phyloP scores from a whole-genome alignment of 1,284 basidiomycete species.

The Pisolithus thermaeus region DNA sequence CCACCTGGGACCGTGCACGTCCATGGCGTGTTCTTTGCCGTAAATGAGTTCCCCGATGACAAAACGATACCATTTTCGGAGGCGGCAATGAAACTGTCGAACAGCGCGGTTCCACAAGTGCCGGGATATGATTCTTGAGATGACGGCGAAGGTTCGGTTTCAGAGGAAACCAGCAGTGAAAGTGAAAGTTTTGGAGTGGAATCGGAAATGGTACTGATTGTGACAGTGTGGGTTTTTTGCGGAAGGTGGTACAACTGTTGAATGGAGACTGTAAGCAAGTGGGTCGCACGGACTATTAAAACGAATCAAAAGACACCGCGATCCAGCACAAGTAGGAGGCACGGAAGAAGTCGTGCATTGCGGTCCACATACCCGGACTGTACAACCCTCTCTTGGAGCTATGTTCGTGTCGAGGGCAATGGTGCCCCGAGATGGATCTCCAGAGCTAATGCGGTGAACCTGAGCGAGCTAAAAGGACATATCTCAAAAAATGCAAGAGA shows the following conservation, averaged over 20 bases:
- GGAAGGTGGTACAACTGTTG: conserved; percentile 17
- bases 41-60: conserved; percentile 12
- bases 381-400: conserved; percentile 51
- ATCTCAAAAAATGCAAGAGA: not conserved
- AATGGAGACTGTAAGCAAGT: not conserved
- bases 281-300: not conserved
- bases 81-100: conserved; percentile 42
- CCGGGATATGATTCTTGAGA: not conserved
- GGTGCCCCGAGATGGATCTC: conserved; percentile 74
- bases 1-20: conserved; percentile 35
- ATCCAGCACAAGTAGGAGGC: not conserved
- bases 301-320: not conserved
- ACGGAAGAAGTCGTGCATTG: not conserved
- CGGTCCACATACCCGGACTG: conserved; percentile 49
- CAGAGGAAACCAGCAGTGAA: conserved; percentile 20
- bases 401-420: conserved; percentile 63
- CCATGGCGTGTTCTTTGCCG: conserved; percentile 26
- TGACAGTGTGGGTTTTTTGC: not conserved
- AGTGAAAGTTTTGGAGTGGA: conserved; percentile 3
- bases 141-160: conserved; percentile 2
- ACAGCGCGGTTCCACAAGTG: not conserved
- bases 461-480: conserved; percentile 32
- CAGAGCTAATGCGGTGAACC: conserved; percentile 62
- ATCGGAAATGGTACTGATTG: not conserved
- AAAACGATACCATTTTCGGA: conserved; percentile 56